A percentile compares a stretch with the other conserved stretches of the same genome.
phyloP scores from a whole-genome alignment of 2,329 filamentous ascomycete genomes.

The Trichoderma sp. region DNA sequence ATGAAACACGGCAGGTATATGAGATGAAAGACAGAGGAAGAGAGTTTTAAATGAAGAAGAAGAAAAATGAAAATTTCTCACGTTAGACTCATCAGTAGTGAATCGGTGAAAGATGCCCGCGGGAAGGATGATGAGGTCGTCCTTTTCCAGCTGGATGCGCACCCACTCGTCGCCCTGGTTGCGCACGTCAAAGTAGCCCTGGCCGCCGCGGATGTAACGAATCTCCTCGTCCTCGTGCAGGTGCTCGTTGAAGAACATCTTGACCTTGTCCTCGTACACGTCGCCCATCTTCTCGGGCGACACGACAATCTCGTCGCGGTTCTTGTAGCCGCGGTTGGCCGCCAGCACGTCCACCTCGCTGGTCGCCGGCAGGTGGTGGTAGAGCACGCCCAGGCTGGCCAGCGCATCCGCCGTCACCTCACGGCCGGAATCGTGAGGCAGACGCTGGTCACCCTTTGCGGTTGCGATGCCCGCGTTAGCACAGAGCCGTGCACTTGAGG shows the following conservation, averaged over 20 bases:
- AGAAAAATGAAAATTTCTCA: conserved; percentile 46
- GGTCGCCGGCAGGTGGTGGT: conserved; percentile 65
- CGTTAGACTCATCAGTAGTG: conserved; percentile 88
- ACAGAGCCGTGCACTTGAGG: not conserved
- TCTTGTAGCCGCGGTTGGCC: conserved; percentile 76
- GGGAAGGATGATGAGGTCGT: conserved; percentile 89
- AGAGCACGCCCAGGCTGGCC: conserved; percentile 72
- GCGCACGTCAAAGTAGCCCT: conserved; percentile 91
- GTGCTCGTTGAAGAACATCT: conserved; percentile 91
- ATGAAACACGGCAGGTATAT: not conserved
- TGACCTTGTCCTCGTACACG: conserved; percentile 89
- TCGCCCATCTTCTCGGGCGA: conserved; percentile 83
- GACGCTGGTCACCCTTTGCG: conserved; percentile 83
- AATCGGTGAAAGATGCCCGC: conserved; percentile 97
- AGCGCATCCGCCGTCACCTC: conserved; percentile 65
- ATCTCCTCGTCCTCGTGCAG: conserved; percentile 99
- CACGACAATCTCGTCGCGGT: conserved; percentile 89
- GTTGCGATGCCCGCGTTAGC: conserved; percentile 15
- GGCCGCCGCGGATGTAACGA: conserved; percentile 83
- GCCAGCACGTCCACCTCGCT: conserved; percentile 73
- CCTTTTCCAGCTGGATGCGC: conserved; percentile 76
- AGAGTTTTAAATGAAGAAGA: no score
- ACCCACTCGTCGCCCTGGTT: conserved; percentile 84
- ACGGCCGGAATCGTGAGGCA: conserved; percentile 81
- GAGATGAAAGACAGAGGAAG: not conserved